Conservation (phyloP, 192 early-diverging fungal species). For the Linnemannia schmuckeri region DNA sequence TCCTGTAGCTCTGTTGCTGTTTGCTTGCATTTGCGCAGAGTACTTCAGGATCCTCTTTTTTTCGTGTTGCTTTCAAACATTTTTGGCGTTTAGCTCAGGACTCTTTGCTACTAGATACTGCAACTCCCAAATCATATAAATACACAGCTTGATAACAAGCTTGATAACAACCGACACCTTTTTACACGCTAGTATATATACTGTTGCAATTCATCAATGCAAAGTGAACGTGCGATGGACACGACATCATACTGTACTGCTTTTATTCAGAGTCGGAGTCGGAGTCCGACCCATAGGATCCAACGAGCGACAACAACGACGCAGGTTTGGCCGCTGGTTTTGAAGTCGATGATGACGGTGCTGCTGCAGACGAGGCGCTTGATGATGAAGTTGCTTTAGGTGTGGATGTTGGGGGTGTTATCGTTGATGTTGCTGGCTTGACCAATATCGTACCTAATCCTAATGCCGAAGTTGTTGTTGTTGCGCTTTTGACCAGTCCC, state of each 20-base stretch:
- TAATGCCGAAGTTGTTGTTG: neutral
- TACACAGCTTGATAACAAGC: too few relatives aligned
- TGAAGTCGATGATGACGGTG: neutral
- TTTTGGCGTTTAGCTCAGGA: neutral
- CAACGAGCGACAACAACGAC: constrained; percentile 40
- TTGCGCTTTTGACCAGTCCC: constrained; percentile 22
- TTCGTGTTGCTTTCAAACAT: neutral
- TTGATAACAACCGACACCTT: too few relatives aligned
- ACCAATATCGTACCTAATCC: neutral
- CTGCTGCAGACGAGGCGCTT: neutral
- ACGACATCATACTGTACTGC: neutral
- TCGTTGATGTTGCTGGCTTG: neutral
- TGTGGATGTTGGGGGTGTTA: neutral
- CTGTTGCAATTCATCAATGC: neutral
- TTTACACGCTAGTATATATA: too few relatives aligned
- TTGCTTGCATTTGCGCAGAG: neutral
- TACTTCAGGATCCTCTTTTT: neutral
- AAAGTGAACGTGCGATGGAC: neutral
- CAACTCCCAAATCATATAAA: too few relatives aligned
- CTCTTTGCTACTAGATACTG: neutral
- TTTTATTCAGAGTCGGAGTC: constrained; percentile 30
- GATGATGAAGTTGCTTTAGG: neutral
- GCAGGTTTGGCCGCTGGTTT: constrained; percentile 21
- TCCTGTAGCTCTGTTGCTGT: neutral
- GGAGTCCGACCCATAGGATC: constrained; percentile 48